phyloP scores from a whole-genome alignment of 2,329 filamentous ascomycete species.

The Cladobotryum protrusum region DNA sequence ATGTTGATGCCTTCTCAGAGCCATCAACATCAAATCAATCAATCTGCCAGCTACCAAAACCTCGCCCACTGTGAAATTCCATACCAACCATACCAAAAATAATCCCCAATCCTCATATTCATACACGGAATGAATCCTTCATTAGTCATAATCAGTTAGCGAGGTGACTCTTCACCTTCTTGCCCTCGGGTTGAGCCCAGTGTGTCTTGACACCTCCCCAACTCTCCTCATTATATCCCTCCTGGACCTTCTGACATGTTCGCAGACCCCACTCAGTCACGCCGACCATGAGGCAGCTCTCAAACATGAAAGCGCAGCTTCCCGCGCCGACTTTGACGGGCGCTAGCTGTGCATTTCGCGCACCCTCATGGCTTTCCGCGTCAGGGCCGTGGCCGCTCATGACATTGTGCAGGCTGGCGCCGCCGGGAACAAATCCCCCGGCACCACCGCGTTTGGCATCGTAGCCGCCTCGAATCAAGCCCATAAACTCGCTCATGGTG shows the following conservation, averaged over 20 bases:
- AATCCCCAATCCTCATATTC: too few species aligned
- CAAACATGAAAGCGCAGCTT: conserved; percentile 65
- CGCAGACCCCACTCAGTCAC: conserved; percentile 64
- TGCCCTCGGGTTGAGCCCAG: conserved; percentile 43
- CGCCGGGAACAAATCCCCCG: conserved; percentile 51
- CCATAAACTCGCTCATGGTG: conserved; percentile 62
- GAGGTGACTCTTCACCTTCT: conserved; percentile 21
- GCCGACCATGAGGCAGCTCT: conserved; percentile 63
- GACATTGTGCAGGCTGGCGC: conserved; percentile 59
- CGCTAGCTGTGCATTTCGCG: conserved; percentile 46
- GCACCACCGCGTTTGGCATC: conserved; percentile 52
- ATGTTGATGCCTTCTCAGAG: too few species aligned
- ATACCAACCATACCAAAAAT: too few species aligned
- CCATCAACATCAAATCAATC: too few species aligned
- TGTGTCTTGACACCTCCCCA: conserved; percentile 65
- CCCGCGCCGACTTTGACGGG: conserved; percentile 54
- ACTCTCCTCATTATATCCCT: conserved; percentile 67
- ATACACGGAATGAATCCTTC: background rate
- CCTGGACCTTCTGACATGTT: conserved; percentile 53
- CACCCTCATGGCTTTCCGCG: conserved; percentile 48
- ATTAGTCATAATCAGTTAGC: conserved; percentile 2
- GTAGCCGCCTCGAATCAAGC: conserved; percentile 50
- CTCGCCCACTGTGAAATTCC: too few species aligned
- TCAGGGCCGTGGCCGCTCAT: conserved; percentile 64
- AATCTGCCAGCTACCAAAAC: too few species aligned